Percentiles rank a stretch among this genome's conserved stretches.
Conservation (phyloP, 352 stramenopile species). For the Phytopythium ostracodes region DNA sequence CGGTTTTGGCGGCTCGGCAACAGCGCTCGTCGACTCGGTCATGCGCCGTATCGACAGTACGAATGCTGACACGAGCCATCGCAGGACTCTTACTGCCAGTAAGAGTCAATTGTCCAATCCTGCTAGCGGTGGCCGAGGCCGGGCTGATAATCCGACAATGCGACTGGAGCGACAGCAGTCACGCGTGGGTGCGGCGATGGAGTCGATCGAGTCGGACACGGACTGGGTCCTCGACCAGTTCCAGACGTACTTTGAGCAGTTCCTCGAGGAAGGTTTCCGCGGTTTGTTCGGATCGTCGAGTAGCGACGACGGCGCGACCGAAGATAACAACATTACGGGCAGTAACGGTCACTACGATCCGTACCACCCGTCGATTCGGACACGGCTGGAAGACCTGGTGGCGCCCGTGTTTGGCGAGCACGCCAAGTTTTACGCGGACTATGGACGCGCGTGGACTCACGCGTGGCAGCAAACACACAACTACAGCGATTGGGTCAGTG, state of each 20-base stretch:
- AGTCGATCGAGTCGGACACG: constrained; percentile 32
- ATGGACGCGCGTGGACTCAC: constrained; percentile 52
- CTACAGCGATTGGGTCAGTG: constrained; percentile 45
- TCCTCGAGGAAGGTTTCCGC: constrained; percentile 37
- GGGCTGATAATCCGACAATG: constrained; percentile 9
- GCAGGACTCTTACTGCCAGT: neutral
- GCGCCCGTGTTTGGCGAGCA: constrained; percentile 41
- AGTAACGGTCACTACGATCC: constrained; percentile 18
- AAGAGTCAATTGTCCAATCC: neutral
- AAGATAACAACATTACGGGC: neutral
- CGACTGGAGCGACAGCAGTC: constrained; percentile 4
- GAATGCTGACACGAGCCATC: neutral
- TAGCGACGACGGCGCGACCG: constrained; percentile 9
- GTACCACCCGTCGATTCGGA: constrained; percentile 38
- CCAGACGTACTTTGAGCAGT: constrained; percentile 57
- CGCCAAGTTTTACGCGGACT: constrained; percentile 44
- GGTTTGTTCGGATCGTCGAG: constrained; percentile 13
- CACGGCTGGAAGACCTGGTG: constrained; percentile 49
- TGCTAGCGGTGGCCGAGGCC: neutral
- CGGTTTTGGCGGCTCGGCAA: constrained; percentile 37
- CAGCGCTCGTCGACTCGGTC: constrained; percentile 27
- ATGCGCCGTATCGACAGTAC: constrained; percentile 19
- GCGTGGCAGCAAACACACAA: constrained; percentile 66
- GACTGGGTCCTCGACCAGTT: constrained; percentile 64
- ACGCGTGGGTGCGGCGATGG: constrained; percentile 9